Evolutionary conservation across 1,284 basidiomycete species (phyloP).

Genomic region (Boletus semigastroideus): DNA sequence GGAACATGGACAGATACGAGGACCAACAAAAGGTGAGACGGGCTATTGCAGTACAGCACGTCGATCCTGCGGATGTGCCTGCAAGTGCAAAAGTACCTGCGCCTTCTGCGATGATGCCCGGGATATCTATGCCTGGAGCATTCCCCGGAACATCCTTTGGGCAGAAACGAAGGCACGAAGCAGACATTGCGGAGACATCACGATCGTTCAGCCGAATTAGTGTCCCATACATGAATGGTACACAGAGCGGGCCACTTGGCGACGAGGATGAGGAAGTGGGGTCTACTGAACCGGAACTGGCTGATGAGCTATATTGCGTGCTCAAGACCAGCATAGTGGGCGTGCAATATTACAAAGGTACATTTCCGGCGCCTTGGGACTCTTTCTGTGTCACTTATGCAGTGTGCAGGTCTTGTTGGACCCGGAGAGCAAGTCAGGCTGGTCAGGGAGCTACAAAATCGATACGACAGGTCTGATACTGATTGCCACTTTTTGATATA

Average conservation of each 20-base stretch:
- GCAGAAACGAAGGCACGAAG: conserved; percentile 40
- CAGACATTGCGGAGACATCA: conserved; percentile 22
- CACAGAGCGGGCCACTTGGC: conserved; percentile 10
- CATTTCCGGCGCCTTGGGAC: conserved; percentile 1
- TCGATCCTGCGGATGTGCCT: conserved; percentile 59
- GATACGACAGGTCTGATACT: conserved; percentile 57
- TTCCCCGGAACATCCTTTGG: conserved; percentile 15
- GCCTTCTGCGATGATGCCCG: conserved; percentile 4
- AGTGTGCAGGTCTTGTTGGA: conserved; percentile 65
- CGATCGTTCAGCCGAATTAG: conserved; percentile 4
- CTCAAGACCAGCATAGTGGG: conserved; percentile 70
- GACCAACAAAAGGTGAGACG: conserved; percentile 63
- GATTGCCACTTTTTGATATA: neutral
- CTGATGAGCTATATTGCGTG: conserved; percentile 66
- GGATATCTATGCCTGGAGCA: neutral
- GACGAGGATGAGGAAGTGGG: conserved; percentile 46
- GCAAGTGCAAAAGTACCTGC: conserved; percentile 33
- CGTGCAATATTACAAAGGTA: conserved; percentile 78
- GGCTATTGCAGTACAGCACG: conserved; percentile 50
- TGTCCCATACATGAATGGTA: conserved; percentile 11
- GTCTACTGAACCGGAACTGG: conserved; percentile 43
- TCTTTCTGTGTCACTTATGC: conserved; percentile 3
- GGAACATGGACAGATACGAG: conserved; percentile 37
- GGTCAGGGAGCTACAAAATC: conserved; percentile 66
- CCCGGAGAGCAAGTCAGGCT: conserved; percentile 77